Evolutionary conservation across 2,329 filamentous ascomycete genomes (phyloP), one percentile per base, ranked within the genome.

Genomic region (Penicillium fuscoglaucum): DNA sequence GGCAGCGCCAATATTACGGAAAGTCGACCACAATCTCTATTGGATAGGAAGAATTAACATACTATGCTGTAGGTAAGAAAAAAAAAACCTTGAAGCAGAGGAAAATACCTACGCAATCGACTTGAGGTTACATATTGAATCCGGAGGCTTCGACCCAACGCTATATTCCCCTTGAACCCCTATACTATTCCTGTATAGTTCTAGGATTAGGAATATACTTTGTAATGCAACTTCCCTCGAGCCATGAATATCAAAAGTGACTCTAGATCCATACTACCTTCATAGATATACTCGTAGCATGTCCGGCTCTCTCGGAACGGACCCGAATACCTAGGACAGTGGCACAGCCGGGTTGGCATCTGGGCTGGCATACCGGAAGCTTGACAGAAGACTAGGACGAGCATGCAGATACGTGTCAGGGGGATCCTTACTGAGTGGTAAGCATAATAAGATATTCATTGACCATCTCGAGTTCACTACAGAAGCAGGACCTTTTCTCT

Each of bases 1-100:
- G 46, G 58, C 54, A 55, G 52, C 43, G 46, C 51, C 37, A 15
- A 37, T 41, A 59, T 62, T 66, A 64, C 54, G 24, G 53, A 65
- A 51, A 52, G 49, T 40, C 29, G 17, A 29, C 40, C 46, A 35
- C 44, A 41, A 41, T 37, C 44, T 48, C 12, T 24, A 12, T 12
- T 35, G 21, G 31, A 48, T 13, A 46, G 8, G 10, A 46, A 46
- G 26, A 29, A 29, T 3, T 3, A 29, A 19, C 3, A 6, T 29
- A 21, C 19, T 21, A 17, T 21, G 6, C 19, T 21, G 13, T 24
- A 48, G 15, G 19, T 13, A 6, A n/a, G 2, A 19, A 8, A 6
- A 31, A 8, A 8, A 3, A 31, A n/a, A 39, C 6, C 1, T 5
- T 19, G 8, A 19, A 52, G n/a, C 6, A 39, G 10, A 49, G n/a